Base-by-base conservation (phyloP, 352 stramenopile species). In the Halophytophthora batemanensis region DNA sequence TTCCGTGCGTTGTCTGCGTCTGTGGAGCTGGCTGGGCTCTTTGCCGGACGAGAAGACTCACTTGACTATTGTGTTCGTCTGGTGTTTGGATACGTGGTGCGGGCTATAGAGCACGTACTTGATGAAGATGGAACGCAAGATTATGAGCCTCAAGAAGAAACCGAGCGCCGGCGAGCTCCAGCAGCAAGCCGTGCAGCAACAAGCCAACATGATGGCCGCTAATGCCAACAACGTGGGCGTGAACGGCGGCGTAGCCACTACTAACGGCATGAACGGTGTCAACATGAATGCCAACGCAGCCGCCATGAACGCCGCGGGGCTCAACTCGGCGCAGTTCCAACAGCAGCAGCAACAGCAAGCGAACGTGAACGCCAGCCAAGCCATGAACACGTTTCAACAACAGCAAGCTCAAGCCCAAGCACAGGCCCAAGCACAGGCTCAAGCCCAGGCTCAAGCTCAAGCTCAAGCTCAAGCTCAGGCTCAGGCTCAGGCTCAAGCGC, bases 71-170 rank as follows among this genome's bases (percentile, higher is more conserved):
- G 25, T 2, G 5, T 41, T 28, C n/a, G 2, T 35, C 17, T 6
- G 17, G 25, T 31, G 4, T 33, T 52, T 59, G 28, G 25, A 22
- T 19, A 22, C 8, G 2, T 29, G 40, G 14, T 29, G 15, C 38
- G 61, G 13, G 13, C 6, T 55, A 13, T 52, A 93, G 82, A 78
- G 77, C 40, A 86, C 76, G 56, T 93, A 93, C 55, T 51, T 91
- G 62, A 78, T 74, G 59, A 88, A 88, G 59, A 86, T 93, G 76
- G 80, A 93, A 66, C 69, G 80, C 31, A 93, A 91, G 64, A 90
- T 93, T 50, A 39, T 82, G 59, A 88, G 70, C 56, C 54, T 93
- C 17, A 90, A 88, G 59, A 86, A 85, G 38, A 90, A 90, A 44
- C 59, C 76, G 14, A 57, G 64, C 8, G 60, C 71, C 3, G 70